Evolutionary conservation across 75 land plant genomes (phyloP).

Genomic region (Cupressus sempervirens): DNA sequence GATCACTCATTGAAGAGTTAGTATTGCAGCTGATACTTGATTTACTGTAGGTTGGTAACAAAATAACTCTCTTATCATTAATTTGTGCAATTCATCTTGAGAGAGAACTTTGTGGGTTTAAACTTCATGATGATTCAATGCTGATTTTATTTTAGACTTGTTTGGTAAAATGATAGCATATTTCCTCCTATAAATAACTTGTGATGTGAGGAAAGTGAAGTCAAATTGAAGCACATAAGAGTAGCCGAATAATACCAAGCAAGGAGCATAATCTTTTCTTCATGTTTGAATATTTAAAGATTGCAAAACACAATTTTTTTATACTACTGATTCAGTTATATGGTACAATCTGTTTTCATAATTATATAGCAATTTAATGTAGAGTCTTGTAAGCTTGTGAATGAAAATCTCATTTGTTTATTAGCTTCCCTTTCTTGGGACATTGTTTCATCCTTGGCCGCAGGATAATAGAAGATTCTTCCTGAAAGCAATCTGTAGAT

Average conservation of each 20-base stretch:
- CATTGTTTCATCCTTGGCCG: neutral
- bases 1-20: neutral
- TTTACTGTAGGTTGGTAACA: neutral
- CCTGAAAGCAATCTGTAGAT: neutral
- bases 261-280: neutral
- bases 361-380: neutral
- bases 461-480: neutral
- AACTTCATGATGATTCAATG: neutral
- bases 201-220: neutral
- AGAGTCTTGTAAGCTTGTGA: neutral
- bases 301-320: neutral
- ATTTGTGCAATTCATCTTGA: neutral
- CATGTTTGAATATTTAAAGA: neutral
- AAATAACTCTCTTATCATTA: neutral
- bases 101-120: neutral
- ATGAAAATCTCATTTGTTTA: neutral
- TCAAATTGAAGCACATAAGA: neutral
- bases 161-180: neutral
- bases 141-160: neutral
- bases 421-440: neutral
- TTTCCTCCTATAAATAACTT: neutral
- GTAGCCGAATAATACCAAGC: neutral
- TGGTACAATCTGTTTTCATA: neutral
- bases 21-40: neutral
- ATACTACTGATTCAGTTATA: neutral